Conservation (phyloP, 2,329 filamentous ascomycete genomes). For the Botrytis paeoniae region DNA sequence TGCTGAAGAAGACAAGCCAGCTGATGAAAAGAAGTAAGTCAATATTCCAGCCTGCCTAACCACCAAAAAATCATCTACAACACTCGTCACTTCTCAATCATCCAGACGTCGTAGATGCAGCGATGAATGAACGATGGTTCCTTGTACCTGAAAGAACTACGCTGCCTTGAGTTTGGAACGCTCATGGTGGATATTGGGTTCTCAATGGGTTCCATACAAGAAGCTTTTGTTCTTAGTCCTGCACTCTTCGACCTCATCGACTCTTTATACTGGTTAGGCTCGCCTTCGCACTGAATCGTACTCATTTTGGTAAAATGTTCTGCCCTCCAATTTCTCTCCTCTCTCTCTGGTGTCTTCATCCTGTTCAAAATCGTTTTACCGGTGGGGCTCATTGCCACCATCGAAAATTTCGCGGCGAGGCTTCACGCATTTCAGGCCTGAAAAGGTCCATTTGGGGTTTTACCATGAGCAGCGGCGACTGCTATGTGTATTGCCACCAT, state of each 20-base stretch:
- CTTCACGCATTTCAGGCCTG: neutral
- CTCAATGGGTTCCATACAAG: neutral
- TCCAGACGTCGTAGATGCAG: neutral
- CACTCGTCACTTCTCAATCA: too few species aligned
- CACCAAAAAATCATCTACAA: neutral
- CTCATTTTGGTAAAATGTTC: neutral
- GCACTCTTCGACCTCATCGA: neutral
- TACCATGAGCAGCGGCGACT: neutral
- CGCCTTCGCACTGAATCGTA: neutral
- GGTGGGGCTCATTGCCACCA: neutral
- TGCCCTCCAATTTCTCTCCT: too few species aligned
- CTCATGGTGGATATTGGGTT: constrained; percentile 5
- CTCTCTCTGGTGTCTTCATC: neutral
- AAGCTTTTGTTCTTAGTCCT: neutral
- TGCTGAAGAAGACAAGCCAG: neutral
- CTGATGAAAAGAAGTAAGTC: neutral
- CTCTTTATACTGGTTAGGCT: neutral
- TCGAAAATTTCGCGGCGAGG: neutral
- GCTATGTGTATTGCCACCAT: neutral
- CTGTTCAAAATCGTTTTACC: neutral
- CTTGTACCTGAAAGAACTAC: neutral
- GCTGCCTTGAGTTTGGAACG: neutral
- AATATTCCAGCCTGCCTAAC: neutral
- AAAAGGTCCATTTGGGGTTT: neutral
- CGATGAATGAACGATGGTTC: neutral